Evolutionary conservation across 352 stramenopile genomes (phyloP), one percentile per base, ranked within the genome.

Genomic region (Phytophthora vignae): DNA sequence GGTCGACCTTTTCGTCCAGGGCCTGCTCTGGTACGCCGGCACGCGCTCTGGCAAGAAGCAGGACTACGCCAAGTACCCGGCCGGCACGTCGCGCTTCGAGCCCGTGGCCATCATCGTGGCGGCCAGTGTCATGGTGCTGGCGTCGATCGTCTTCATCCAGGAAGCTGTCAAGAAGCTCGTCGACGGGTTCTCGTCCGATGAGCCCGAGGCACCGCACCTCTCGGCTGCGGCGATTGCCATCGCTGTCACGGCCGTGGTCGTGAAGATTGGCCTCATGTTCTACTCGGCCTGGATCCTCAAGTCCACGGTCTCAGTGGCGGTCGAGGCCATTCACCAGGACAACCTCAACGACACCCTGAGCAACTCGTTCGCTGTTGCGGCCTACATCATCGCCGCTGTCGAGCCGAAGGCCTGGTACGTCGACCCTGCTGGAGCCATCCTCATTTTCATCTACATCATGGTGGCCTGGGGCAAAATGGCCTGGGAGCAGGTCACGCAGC

Each of bases 371-470:
- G 95, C 95, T 19, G 86, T 96, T 33, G 63, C 91, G 0, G 94
- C 94, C 3, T 93, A 85, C 65, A 78, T 83, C 38, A 73, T 90
- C 55, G 73, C 79, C 38, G 76, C 81, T 3, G 69, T 73, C 2
- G 64, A 78, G 65, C 94, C 60, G 0, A 61, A 82, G 12, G 58
- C 84, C 11, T 98, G 93, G 95, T 98, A 90, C 69, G 76, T 98
- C 15, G 96, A 99, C 82, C 84, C 93, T 2, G 76, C 90, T n/a
- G 95, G 95, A 48, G 96, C 95, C 17, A 98, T 98, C 66, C 36
- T 96, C 29, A 98, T 98, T 71, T 97, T 95, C 49, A 10, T 98
- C 2, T 97, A 97, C 70, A 98, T 99, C 78, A 97, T 98, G 76
- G 84, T 91, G 36, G 89, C 80, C 17, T 99, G 96, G 95, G 91